These are phyloP conservation scores for Hypoxylon crocopeplum DNA, from an alignment of 495 filamentous ascomycete genomes.

Conservation along the genomic window DNA sequence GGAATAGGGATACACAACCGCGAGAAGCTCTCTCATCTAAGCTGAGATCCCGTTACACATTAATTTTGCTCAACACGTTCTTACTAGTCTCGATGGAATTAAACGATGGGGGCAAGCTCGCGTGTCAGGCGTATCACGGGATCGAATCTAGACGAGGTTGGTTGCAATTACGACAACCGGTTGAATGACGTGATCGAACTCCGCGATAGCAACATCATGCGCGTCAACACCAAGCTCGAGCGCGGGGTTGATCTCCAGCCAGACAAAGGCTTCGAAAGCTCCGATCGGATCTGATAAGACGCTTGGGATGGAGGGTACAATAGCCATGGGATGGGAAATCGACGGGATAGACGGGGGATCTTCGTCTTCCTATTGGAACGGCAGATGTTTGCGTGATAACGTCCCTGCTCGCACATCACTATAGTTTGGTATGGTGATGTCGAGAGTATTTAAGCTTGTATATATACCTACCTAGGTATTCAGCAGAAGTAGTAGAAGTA, in stretches of 20 bases:
- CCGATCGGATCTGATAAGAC: slow-evolving; percentile 37
- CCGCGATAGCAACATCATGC: slow-evolving; percentile 39
- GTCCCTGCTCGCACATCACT: slow-evolving; percentile 42
- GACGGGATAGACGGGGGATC: slow-evolving; percentile 3
- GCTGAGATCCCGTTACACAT: slow-evolving; percentile 17
- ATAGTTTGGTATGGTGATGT: slow-evolving; percentile 3
- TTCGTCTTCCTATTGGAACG: slow-evolving; percentile 38
- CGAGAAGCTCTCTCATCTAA: too few species aligned
- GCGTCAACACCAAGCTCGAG: slow-evolving; percentile 9
- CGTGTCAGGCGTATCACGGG: slow-evolving; percentile 14
- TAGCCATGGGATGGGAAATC: slow-evolving; percentile 6
- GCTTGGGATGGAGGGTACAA: slow-evolving; percentile 9
- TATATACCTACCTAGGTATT: slow-evolving; percentile 5
- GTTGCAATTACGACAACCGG: slow-evolving; percentile 24
- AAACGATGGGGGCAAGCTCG: neutral
- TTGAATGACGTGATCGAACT: slow-evolving; percentile 42
- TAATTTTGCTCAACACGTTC: slow-evolving; percentile 3
- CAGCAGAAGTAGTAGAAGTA: neutral
- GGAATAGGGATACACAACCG: too few species aligned
- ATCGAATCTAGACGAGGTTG: slow-evolving; percentile 5
- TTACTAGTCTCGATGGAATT: neutral
- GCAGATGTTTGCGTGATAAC: slow-evolving; percentile 38
- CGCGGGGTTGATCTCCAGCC: slow-evolving; percentile 33
- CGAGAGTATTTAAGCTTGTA: neutral
- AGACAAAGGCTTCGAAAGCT: slow-evolving; percentile 17